Evolutionary conservation across 495 filamentous ascomycete species (phyloP).

Genomic region (Hypoxylon crocopeplum): DNA sequence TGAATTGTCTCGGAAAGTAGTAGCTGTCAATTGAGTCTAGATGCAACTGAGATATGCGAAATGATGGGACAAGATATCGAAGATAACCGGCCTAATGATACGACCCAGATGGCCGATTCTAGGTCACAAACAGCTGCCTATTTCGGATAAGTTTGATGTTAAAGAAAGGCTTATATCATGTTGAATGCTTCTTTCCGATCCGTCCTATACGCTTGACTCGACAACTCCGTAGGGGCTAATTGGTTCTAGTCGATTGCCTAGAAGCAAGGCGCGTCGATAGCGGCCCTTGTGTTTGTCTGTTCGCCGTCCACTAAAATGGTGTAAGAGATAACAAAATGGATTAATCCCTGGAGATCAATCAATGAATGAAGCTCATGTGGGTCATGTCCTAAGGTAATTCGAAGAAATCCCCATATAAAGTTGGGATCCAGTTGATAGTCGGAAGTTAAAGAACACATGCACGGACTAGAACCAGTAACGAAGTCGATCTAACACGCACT

Average conservation of each 20-base stretch:
- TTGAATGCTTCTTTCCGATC: no score
- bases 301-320: neutral
- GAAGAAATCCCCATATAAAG: neutral
- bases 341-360: conserved; percentile 1
- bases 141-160: conserved; percentile 7
- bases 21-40: conserved; percentile 12
- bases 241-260: no score
- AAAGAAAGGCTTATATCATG: conserved; percentile 8
- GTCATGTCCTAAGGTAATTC: neutral
- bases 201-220: no score
- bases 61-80: conserved; percentile 7
- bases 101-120: neutral
- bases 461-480: no score
- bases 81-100: conserved; percentile 22
- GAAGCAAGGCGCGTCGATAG: no score
- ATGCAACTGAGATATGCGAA: conserved; percentile 13
- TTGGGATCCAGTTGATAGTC: no score
- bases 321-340: conserved; percentile 4
- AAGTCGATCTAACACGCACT: no score
- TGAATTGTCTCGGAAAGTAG: conserved; percentile 18
- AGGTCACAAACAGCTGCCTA: conserved; percentile 17
- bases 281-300: neutral
- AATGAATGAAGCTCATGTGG: conserved; percentile 20
- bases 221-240: no score
- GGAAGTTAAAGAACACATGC: no score